Evolutionary conservation across 768 basidiomycete species (phyloP).

Genomic region (Neoboletus subvelutipes): DNA sequence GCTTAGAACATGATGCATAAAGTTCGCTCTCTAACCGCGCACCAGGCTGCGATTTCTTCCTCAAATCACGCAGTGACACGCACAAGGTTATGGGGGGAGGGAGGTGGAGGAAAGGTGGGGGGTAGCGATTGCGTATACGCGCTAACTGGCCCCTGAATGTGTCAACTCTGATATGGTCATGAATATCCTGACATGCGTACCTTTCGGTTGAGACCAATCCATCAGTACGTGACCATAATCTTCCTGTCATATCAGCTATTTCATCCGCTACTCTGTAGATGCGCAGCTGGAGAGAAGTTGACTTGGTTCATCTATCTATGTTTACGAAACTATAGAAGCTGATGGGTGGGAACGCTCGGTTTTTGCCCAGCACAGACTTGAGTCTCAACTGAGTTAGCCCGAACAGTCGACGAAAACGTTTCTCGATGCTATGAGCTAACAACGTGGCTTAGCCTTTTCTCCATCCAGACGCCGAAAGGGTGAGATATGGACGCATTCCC

Average conservation of each 20-base stretch:
- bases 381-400: not conserved
- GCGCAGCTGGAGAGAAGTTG: slow-evolving; percentile 11
- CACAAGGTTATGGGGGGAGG: not conserved
- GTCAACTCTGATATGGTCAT: slow-evolving; percentile 16
- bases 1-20: slow-evolving; percentile 4
- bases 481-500: not conserved
- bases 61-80: not conserved
- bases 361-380: not conserved
- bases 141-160: slow-evolving; percentile 10
- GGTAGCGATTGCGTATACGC: slow-evolving; percentile 19
- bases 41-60: not conserved
- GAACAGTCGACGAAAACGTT: not conserved
- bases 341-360: not conserved
- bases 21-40: slow-evolving; percentile 19
- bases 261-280: slow-evolving; percentile 1
- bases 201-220: slow-evolving; percentile 4
- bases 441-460: slow-evolving; percentile 29
- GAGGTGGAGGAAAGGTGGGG: not conserved
- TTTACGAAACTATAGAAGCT: slow-evolving; percentile 18
- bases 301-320: slow-evolving; percentile 2
- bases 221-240: slow-evolving; percentile 14
- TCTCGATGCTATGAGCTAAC: not conserved
- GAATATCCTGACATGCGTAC: slow-evolving; percentile 14
- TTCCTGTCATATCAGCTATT: slow-evolving; percentile 20
- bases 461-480: not conserved